Evolutionary conservation across 2,329 filamentous ascomycete species (phyloP).

Genomic region (Botrytis aclada): DNA sequence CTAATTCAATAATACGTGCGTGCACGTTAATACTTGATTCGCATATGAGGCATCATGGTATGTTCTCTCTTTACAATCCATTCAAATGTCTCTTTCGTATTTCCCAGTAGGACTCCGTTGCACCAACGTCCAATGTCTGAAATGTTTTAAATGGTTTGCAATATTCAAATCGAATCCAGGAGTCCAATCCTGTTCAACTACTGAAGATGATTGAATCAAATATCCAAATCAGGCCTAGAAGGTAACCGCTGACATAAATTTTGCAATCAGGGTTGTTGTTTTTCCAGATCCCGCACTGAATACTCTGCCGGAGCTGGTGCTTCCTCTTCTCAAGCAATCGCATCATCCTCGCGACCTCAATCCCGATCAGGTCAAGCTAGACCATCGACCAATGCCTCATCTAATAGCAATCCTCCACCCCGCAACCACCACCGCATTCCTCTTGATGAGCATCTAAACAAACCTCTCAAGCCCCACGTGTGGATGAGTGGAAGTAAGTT

Average conservation of each 20-base stretch:
- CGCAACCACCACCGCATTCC: constrained; percentile 34
- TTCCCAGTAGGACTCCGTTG: not conserved
- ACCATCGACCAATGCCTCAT: constrained; percentile 30
- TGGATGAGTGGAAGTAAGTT: constrained; percentile 61
- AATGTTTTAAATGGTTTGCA: not conserved
- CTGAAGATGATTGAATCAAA: not conserved
- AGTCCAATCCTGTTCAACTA: not conserved
- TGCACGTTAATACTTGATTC: constrained; percentile 2
- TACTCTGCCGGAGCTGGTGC: constrained; percentile 41
- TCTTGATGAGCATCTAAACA: constrained; percentile 65
- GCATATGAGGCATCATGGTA: constrained; percentile 21
- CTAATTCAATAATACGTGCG: constrained; percentile 12
- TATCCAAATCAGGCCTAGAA: not conserved
- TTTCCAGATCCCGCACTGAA: constrained; percentile 55
- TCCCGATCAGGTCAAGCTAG: constrained; percentile 25
- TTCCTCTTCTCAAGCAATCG: constrained; percentile 53
- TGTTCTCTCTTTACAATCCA: not conserved
- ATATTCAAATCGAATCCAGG: not conserved
- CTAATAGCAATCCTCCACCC: constrained; percentile 20
- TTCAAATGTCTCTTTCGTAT: not conserved
- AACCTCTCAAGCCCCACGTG: constrained; percentile 61
- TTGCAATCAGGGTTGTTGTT: constrained; percentile 55
- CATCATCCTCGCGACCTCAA: constrained; percentile 26
- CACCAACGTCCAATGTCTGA: not conserved
- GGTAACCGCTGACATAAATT: not conserved